These are phyloP conservation scores for Albugo candida DNA, from an alignment of 352 stramenopile genomes.

Conservation along the genomic window DNA sequence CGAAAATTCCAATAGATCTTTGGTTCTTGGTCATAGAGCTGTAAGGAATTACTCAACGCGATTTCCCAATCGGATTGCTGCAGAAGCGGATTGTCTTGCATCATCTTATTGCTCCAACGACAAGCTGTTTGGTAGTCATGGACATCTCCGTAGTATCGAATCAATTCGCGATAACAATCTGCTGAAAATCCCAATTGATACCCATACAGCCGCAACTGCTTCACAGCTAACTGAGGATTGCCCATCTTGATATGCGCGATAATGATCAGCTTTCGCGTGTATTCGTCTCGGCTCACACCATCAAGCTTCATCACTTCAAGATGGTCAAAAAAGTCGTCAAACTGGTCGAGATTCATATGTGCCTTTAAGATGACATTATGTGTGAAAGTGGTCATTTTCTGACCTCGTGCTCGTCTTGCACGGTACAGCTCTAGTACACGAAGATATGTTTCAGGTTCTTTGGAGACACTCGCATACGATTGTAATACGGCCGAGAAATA, in stretches of 20 bases:
- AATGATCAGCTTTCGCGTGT: slow-evolving; percentile 29
- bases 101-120: slow-evolving; percentile 70
- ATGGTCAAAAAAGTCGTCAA: slow-evolving; percentile 30
- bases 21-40: slow-evolving; percentile 24
- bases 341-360: slow-evolving; percentile 29
- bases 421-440: slow-evolving; percentile 38
- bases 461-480: slow-evolving; percentile 37
- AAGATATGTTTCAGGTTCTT: slow-evolving; percentile 11
- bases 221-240: slow-evolving; percentile 33
- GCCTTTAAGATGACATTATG: slow-evolving; percentile 46
- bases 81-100: slow-evolving; percentile 56
- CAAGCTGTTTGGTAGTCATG: slow-evolving; percentile 43
- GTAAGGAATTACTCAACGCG: slow-evolving; percentile 31
- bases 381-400: slow-evolving; percentile 42
- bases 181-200: slow-evolving; percentile 58
- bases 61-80: slow-evolving; percentile 65
- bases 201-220: slow-evolving; percentile 40
- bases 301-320: slow-evolving; percentile 31
- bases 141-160: slow-evolving; percentile 38
- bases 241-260: slow-evolving; percentile 37
- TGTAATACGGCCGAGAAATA: slow-evolving; percentile 60
- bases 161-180: slow-evolving; percentile 49
- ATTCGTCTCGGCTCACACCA: slow-evolving; percentile 49
- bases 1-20: slow-evolving; percentile 75
- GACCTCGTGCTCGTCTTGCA: slow-evolving; percentile 12